phyloP scores from a whole-genome alignment of 1,139 yeast species.

The Magnusiomyces ingens region DNA sequence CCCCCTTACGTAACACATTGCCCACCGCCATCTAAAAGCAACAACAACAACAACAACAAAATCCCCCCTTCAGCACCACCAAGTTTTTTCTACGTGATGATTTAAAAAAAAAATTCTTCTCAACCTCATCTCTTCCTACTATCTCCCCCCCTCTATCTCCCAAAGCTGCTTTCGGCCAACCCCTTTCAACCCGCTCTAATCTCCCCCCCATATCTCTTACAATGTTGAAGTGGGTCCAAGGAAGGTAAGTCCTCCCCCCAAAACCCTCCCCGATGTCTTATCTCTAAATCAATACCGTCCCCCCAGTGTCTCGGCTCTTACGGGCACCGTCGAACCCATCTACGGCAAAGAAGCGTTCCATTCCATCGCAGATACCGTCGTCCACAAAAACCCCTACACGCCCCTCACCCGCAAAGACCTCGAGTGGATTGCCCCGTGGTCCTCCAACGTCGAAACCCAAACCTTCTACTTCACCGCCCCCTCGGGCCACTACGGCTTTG shows the following conservation, averaged over 20 bases:
- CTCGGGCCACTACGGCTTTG: slow-evolving; percentile 72
- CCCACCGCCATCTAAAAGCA: background rate
- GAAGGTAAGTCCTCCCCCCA: slow-evolving; percentile 36
- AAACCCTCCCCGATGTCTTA: no score
- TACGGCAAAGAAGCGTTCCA: slow-evolving; percentile 90
- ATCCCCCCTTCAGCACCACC: background rate
- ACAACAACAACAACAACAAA: background rate
- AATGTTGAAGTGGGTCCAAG: slow-evolving; percentile 83
- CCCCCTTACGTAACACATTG: no score
- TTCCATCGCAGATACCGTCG: slow-evolving; percentile 63
- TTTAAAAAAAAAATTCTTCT: no score
- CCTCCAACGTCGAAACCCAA: slow-evolving; percentile 92
- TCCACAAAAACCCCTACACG: slow-evolving; percentile 46
- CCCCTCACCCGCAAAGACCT: slow-evolving; percentile 60
- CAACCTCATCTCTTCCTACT: no score
- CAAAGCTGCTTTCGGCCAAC: no score
- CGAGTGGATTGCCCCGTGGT: slow-evolving; percentile 64
- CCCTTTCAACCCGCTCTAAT: no score
- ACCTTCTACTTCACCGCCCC: slow-evolving; percentile 76
- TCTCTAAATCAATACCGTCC: no score
- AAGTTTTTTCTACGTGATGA: background rate
- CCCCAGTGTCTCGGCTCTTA: slow-evolving; percentile 66
- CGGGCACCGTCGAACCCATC: slow-evolving; percentile 96
- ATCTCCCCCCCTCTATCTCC: no score
- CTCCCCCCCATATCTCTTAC: background rate